A percentile compares a stretch with the other conserved stretches of the same genome.
Conservation (phyloP, 129 eudicot genomes). For the Lactuca sativa region DNA sequence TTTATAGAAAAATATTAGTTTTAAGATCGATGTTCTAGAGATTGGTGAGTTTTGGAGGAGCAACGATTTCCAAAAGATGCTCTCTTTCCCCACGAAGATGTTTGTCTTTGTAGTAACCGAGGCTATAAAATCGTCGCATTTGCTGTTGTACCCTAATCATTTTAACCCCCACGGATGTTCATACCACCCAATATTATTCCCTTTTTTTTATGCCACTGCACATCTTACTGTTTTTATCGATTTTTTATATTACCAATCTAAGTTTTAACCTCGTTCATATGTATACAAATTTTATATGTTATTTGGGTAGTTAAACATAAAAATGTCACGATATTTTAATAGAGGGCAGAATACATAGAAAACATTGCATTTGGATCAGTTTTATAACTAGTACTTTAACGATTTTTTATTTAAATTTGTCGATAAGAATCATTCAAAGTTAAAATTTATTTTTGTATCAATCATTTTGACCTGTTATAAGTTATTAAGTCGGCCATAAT, state of each 20-base stretch:
- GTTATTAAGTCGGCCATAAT: no score
- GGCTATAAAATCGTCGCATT: slow-evolving; percentile 26
- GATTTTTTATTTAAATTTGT: no score
- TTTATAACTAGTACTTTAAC: no score
- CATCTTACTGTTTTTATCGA: slow-evolving; percentile 27
- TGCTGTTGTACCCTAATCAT: slow-evolving; percentile 42
- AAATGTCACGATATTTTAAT: no score
- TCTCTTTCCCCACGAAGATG: slow-evolving; percentile 24
- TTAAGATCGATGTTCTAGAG: slow-evolving; percentile 13
- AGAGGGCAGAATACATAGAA: no score
- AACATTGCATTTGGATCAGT: no score
- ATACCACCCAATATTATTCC: slow-evolving; percentile 14
- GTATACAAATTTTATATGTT: background rate
- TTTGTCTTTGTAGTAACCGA: slow-evolving; percentile 32
- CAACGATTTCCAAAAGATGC: slow-evolving; percentile 44
- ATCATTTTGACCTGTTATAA: no score
- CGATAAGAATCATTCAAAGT: no score
- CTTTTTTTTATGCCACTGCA: slow-evolving; percentile 25
- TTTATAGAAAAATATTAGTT: background rate
- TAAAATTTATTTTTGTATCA: no score
- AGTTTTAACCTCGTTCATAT: slow-evolving; percentile 10
- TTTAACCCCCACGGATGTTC: slow-evolving; percentile 43
- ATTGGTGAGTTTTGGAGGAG: slow-evolving; percentile 29
- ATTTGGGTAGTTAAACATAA: background rate
- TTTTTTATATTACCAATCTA: slow-evolving; percentile 7